phyloP scores from a whole-genome alignment of 192 early-diverging fungal species.

The Rhizophlyctis rosea region DNA sequence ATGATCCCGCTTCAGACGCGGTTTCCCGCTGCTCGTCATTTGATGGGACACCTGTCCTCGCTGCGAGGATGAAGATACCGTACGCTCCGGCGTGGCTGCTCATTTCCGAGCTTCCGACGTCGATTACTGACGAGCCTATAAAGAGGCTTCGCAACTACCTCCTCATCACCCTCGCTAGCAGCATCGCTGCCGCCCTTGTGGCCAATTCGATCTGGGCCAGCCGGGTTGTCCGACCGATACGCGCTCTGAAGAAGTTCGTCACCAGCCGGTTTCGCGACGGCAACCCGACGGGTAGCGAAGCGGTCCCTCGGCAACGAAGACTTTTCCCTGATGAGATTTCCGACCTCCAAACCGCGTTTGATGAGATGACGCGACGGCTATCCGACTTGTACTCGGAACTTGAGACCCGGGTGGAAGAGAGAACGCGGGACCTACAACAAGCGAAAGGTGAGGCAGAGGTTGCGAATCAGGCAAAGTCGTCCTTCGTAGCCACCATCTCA shows the following conservation, averaged over 20 bases:
- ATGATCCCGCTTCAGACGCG: neutral
- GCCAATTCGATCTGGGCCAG: slow-evolving; percentile 1
- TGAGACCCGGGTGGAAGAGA: slow-evolving; percentile 15
- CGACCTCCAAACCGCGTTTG: slow-evolving; percentile 17
- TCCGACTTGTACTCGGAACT: slow-evolving; percentile 13
- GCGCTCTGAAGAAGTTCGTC: neutral
- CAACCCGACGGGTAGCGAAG: slow-evolving; percentile 1
- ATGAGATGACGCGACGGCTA: slow-evolving; percentile 15
- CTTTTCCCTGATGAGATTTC: slow-evolving; percentile 16
- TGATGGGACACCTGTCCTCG: neutral
- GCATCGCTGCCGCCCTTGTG: neutral
- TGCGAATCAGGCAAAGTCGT: slow-evolving; percentile 22
- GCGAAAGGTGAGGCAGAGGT: slow-evolving; percentile 17
- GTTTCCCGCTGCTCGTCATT: neutral
- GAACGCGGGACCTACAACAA: slow-evolving; percentile 16
- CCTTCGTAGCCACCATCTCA: slow-evolving; percentile 8
- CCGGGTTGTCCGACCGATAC: slow-evolving; percentile 13
- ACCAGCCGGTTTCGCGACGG: slow-evolving; percentile 8
- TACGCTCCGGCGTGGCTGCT: neutral
- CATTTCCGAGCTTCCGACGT: neutral
- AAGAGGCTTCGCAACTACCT: slow-evolving; percentile 2
- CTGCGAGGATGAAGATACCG: slow-evolving; percentile 15
- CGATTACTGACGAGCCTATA: slow-evolving; percentile 15
- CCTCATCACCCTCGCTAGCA: slow-evolving; percentile 2
- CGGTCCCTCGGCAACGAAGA: neutral